These are phyloP conservation scores for Chlamydomonas reinhardtii DNA, from an alignment of 163 green algal genomes.

Conservation along the genomic window DNA sequence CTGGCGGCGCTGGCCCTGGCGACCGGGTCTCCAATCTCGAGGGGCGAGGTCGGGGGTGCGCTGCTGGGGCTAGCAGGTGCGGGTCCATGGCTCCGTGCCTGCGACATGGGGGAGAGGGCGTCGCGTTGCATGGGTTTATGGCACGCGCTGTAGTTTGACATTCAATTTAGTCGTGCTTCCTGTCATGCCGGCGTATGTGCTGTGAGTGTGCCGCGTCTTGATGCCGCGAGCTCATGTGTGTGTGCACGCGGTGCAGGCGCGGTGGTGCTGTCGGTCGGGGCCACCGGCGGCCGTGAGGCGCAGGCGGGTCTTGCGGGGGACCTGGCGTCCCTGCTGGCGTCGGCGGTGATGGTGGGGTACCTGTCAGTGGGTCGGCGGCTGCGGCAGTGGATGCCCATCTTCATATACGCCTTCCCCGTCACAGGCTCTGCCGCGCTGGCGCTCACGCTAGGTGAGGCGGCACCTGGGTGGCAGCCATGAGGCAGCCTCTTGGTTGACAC, in stretches of 20 bases:
- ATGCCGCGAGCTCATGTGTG: too few species aligned
- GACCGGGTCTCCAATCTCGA: conserved; percentile 71
- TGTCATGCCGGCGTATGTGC: too few species aligned
- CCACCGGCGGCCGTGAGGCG: conserved; percentile 23
- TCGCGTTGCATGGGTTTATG: too few species aligned
- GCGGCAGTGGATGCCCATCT: conserved; percentile 80
- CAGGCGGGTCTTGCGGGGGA: conserved; percentile 74
- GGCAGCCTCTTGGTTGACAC: too few species aligned
- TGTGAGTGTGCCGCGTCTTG: too few species aligned
- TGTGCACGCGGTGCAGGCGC: conserved; percentile 2
- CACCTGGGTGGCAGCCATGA: neutral
- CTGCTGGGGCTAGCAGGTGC: conserved; percentile 65
- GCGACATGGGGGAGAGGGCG: too few species aligned
- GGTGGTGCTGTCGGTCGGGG: conserved; percentile 50
- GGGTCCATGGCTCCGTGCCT: neutral
- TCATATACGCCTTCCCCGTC: conserved; percentile 81
- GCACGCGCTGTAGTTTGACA: too few species aligned
- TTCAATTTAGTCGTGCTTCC: too few species aligned
- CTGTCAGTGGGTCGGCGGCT: conserved; percentile 66
- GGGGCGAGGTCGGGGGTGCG: conserved; percentile 69
- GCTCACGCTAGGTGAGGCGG: conserved; percentile 60
- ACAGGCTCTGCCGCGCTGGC: conserved; percentile 66
- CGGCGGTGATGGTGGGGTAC: conserved; percentile 71
- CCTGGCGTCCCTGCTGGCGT: conserved; percentile 63
- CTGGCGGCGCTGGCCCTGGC: conserved; percentile 67